A percentile compares a stretch with the other conserved stretches of the same genome.
Conservation (phyloP, 2,329 filamentous ascomycete genomes). For the Gaeumannomyces sp. region DNA sequence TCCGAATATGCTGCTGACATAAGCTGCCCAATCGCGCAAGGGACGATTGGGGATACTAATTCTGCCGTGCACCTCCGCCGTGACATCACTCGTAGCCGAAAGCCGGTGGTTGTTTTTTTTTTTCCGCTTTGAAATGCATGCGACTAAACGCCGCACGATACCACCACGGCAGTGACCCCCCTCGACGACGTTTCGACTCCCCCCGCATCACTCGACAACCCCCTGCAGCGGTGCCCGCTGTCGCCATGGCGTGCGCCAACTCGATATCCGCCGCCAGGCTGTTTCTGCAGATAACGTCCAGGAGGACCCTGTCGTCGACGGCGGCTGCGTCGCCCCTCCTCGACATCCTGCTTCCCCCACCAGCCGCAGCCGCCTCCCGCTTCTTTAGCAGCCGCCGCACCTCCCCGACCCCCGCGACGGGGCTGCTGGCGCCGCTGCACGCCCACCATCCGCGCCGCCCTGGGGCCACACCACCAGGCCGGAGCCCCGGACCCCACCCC, state of each 20-base stretch:
- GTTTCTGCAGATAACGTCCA: slow-evolving; percentile 24
- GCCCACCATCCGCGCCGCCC: neutral
- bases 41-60: neutral
- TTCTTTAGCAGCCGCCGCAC: neutral
- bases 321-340: slow-evolving; percentile 25
- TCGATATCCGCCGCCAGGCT: slow-evolving; percentile 22
- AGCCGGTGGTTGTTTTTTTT: slow-evolving; percentile 8
- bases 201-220: too few species aligned
- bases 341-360: slow-evolving; percentile 34
- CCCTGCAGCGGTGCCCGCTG: too few species aligned
- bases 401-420: slow-evolving; percentile 9
- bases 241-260: slow-evolving; percentile 12
- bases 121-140: slow-evolving; percentile 1
- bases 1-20: neutral
- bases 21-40: neutral
- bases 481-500: neutral
- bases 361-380: slow-evolving; percentile 3
- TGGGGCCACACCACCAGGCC: neutral
- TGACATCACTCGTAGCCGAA: slow-evolving; percentile 9
- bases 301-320: slow-evolving; percentile 11
- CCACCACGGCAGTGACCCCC: neutral
- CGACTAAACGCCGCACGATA: neutral
- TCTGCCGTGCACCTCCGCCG: neutral
- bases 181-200: neutral
- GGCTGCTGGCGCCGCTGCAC: slow-evolving; percentile 1